phyloP scores from a whole-genome alignment of 768 basidiomycete genomes.

The Leccinellum albellum region DNA sequence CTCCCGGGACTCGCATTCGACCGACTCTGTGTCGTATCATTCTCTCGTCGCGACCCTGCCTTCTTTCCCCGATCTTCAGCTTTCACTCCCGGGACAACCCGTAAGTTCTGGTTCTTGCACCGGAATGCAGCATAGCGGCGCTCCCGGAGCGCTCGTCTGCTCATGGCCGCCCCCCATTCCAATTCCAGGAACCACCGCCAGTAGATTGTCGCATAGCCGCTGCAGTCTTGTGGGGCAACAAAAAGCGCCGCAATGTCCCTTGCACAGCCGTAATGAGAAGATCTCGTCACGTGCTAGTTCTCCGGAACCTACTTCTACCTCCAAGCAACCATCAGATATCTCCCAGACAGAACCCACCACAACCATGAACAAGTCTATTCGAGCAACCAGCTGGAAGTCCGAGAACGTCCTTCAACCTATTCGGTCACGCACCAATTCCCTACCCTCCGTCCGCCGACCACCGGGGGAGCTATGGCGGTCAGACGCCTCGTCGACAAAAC shows the following conservation, averaged over 20 bases:
- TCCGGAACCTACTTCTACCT: conserved; percentile 9
- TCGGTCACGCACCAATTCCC: conserved; percentile 8
- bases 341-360: not conserved
- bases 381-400: conserved; percentile 14
- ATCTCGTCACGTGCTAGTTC: conserved; percentile 8
- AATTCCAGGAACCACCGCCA: not conserved
- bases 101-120: conserved; percentile 7
- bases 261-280: conserved; percentile 10
- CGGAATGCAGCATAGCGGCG: conserved; percentile 5
- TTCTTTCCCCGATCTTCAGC: conserved; percentile 14
- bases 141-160: conserved; percentile 8
- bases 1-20: not conserved
- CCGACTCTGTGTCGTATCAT: conserved; percentile 6
- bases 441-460: conserved; percentile 18
- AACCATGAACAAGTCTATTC: conserved; percentile 5
- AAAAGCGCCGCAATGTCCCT: conserved; percentile 1
- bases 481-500: conserved; percentile 7
- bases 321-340: conserved; percentile 2
- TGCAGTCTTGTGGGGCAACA: conserved; percentile 2
- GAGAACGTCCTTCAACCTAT: conserved; percentile 20
- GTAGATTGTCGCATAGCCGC: not conserved
- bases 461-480: conserved; percentile 20
- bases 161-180: conserved; percentile 24
- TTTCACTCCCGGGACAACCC: conserved; percentile 7
- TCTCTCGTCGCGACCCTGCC: conserved; percentile 3